Base-by-base conservation (phyloP, 2,329 filamentous ascomycete species). In the Claviceps sp. region DNA sequence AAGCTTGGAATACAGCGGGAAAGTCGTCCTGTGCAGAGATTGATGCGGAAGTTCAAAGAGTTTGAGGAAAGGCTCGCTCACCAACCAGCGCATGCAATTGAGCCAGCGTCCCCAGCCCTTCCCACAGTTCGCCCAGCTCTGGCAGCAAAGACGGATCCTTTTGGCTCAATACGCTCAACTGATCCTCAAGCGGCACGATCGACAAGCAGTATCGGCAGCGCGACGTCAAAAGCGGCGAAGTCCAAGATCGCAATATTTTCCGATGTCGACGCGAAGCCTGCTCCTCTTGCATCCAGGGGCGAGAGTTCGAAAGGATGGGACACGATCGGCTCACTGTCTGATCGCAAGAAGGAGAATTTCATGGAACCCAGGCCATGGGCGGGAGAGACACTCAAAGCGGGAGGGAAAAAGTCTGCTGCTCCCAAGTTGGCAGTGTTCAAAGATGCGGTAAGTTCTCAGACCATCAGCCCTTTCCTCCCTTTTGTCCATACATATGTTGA, bases 341-440 rank as follows among this genome's bases (percentile, higher is more conserved):
- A 95, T 55, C 79, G 93, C 48, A 95, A 88, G 74, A 98, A 97
- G 75, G 93, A 98, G 67, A 98, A 98, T 63, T 75, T 76, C 6
- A 72, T 90, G 58, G 89, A 91, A 64, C 81, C 90, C 11, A 90
- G 85, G 64, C 89, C 91, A 20, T 96, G 90, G 93, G 85, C 76
- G 11, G 93, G 93, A 26, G 89, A 97, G 72, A 96, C 87, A 42
- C 70, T 98, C 59, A 88, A 91, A 67, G 86, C 82, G 2, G 89
- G 87, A 43, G 91, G 89, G 61, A 93, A 88, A 72, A 87, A 88
- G 71, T 80, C 75, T 44, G 81, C 77, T 51, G 62, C 62, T 43
- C 76, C 84, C 51, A 97, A 96, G 75, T 85, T 98, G 82, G 75
- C 84, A 63, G 80, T 98, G 46, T 98, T 96, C 75, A 91, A 87